Evolutionary conservation across 2,329 filamentous ascomycete genomes (phyloP).

Genomic region (Alternaria sp.): DNA sequence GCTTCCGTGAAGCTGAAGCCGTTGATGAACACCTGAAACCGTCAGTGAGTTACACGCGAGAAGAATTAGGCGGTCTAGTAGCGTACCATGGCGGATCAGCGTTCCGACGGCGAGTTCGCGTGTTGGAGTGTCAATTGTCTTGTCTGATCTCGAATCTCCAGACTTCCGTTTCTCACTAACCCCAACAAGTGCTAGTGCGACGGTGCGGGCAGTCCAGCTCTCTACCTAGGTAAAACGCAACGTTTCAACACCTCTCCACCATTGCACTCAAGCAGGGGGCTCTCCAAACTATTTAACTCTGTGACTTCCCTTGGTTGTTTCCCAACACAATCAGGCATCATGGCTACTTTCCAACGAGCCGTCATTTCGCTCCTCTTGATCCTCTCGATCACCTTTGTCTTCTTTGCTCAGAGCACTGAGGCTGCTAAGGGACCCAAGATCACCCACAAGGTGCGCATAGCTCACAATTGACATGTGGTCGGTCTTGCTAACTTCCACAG

Average conservation of each 20-base stretch:
- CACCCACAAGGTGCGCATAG: constrained; percentile 77
- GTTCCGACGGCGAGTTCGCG: constrained; percentile 23
- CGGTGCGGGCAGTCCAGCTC: constrained; percentile 16
- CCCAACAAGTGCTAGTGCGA: constrained; percentile 22
- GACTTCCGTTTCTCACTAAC: constrained; percentile 12
- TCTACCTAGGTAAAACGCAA: constrained; percentile 35
- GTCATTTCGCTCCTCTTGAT: constrained; percentile 78
- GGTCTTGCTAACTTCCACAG: constrained; percentile 39
- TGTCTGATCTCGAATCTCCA: constrained; percentile 16
- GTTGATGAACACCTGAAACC: constrained; percentile 77
- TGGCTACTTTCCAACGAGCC: constrained; percentile 78
- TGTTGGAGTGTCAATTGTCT: constrained; percentile 23
- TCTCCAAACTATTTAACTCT: constrained; percentile 37
- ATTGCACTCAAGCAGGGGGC: constrained; percentile 24
- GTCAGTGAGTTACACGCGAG: constrained; percentile 20
- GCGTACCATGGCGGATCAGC: constrained; percentile 38
- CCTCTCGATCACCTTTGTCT: constrained; percentile 66
- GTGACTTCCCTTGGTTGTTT: constrained; percentile 26
- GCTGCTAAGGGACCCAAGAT: constrained; percentile 82
- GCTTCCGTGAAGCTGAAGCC: constrained; percentile 85
- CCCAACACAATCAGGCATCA: constrained; percentile 55
- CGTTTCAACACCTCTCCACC: constrained; percentile 40
- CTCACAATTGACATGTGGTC: neutral
- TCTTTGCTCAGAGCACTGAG: constrained; percentile 47
- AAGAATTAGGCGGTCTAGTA: neutral